A percentile compares a stretch with the other conserved stretches of the same genome.
Evolutionary conservation across 2,329 filamentous ascomycete genomes (phyloP).

Genomic region (Diaporthe australafricana): DNA sequence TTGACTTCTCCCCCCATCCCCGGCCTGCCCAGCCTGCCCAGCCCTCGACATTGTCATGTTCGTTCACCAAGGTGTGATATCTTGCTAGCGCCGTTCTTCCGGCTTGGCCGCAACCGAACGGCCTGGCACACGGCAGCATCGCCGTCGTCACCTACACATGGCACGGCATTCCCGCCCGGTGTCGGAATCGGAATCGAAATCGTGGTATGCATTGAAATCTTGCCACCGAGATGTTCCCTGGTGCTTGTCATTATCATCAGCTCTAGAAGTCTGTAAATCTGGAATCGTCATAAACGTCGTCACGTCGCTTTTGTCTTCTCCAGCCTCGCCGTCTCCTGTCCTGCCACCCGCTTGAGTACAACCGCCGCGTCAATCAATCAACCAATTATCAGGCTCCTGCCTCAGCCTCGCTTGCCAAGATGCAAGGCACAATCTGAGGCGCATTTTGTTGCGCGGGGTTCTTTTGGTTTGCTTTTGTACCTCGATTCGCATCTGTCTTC

Average conservation of each 20-base stretch:
- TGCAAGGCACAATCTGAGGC: not conserved
- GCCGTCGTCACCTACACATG: not conserved
- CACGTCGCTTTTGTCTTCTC: conserved; percentile 30
- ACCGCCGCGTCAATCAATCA: not conserved
- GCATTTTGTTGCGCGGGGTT: not conserved
- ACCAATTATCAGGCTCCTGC: not conserved
- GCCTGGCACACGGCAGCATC: not conserved
- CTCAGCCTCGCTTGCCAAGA: conserved; percentile 2
- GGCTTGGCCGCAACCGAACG: not conserved
- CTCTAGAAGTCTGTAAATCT: conserved; percentile 30
- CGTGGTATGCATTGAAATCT: conserved; percentile 12
- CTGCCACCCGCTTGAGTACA: conserved; percentile 1
- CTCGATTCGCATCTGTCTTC: not conserved
- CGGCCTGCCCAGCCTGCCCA: no score
- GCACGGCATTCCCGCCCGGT: not conserved
- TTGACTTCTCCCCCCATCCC: not conserved
- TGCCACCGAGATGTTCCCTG: not conserved
- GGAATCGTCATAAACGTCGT: conserved; percentile 34
- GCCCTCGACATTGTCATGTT: no score
- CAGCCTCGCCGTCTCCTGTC: not conserved
- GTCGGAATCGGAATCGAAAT: not conserved
- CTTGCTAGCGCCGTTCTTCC: no score
- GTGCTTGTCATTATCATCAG: conserved; percentile 36
- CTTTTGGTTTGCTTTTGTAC: not conserved
- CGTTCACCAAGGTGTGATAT: no score